Evolutionary conservation across 345 rosid genomes (phyloP), one percentile per base, ranked within the genome.

Genomic region (Kandelia obovata): DNA sequence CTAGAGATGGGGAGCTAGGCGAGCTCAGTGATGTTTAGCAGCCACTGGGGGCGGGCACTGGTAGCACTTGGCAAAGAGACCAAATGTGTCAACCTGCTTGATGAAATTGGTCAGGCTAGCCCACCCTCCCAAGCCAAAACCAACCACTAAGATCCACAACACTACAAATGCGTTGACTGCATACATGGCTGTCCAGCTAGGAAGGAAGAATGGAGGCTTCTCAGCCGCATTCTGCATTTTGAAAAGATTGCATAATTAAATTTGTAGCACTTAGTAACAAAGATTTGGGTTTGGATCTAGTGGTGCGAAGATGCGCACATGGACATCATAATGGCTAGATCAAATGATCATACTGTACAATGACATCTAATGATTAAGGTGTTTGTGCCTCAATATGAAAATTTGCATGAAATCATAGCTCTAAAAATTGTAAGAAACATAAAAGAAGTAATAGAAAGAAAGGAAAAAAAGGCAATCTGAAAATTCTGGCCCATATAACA

Each of bases 51-150:
- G 75, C 6, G 89, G 85, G 73, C 97, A 91, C 59, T 89, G 97
- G 81, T 91, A 91, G 78, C 97, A 91, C 80, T 89, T 89, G n/a
- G 92, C 92, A 61, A 89, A 89, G 34, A 91, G 95, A 0, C 95
- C 95, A 23, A 91, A 91, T n/a, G 89, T 87, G 74, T 89, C 86
- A 16, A 91, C 91, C 56, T 91, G 95, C 61, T 51, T 82, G 73
- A 91, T 80, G 81, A 91, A 91, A 69, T 75, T 75, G 62, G 78
- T n/a, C 66, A 75, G n/a, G 4, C 79, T 76, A 4, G 79, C 79
- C 79, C 79, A 76, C 27, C 79, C 79, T 61, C 79, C 79, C 35
- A 76, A 62, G 37, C 79, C 79, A 55, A 76, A 76, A 1, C 79
- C 79, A n/a, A 76, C 79, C 49, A 76, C 65, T 5, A 76, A 64